Percentiles rank a stretch among this genome's conserved stretches.
These are phyloP conservation scores for Pseudocercospora fuligena DNA, from an alignment of 2,329 filamentous ascomycete genomes.

Conservation along the genomic window DNA sequence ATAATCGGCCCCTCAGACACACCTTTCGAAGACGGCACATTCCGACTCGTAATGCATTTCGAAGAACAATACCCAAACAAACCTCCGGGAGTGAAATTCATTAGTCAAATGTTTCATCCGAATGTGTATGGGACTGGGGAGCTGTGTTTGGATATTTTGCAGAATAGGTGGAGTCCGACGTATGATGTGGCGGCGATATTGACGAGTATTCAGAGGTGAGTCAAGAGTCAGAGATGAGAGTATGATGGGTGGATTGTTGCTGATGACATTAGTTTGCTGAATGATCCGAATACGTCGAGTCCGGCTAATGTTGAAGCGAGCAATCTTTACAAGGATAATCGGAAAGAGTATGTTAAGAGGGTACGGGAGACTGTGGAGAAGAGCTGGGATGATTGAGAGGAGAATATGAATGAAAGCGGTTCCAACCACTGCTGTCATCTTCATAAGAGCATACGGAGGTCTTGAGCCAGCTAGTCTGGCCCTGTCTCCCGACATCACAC, in stretches of 20 bases:
- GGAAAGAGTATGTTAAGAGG: conserved; percentile 93
- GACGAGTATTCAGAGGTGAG: conserved; percentile 94
- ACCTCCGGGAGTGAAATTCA: conserved; percentile 96
- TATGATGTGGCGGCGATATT: conserved; percentile 97
- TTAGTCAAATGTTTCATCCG: conserved; percentile 98
- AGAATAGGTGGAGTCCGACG: conserved; percentile 98
- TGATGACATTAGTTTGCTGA: conserved; percentile 72
- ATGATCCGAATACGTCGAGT: conserved; percentile 98
- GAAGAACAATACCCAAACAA: conserved; percentile 99
- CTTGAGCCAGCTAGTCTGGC: neutral
- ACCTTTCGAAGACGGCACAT: conserved; percentile 97
- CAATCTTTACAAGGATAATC: conserved; percentile 97
- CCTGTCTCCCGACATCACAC: neutral
- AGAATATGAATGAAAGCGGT: conserved; percentile 4
- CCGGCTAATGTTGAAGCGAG: conserved; percentile 98
- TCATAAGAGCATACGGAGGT: neutral
- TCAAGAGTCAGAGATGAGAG: neutral
- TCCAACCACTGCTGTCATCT: neutral
- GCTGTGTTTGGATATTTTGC: conserved; percentile 92
- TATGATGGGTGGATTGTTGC: conserved; percentile 4
- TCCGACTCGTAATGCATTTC: conserved; percentile 97
- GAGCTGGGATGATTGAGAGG: conserved; percentile 82
- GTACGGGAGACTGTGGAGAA: conserved; percentile 98
- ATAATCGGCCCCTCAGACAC: conserved; percentile 97
- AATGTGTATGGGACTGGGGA: conserved; percentile 98